Evolutionary conservation across 495 filamentous ascomycete species (phyloP), one percentile per base, ranked within the genome.

Genomic region (Talaromyces ruber): DNA sequence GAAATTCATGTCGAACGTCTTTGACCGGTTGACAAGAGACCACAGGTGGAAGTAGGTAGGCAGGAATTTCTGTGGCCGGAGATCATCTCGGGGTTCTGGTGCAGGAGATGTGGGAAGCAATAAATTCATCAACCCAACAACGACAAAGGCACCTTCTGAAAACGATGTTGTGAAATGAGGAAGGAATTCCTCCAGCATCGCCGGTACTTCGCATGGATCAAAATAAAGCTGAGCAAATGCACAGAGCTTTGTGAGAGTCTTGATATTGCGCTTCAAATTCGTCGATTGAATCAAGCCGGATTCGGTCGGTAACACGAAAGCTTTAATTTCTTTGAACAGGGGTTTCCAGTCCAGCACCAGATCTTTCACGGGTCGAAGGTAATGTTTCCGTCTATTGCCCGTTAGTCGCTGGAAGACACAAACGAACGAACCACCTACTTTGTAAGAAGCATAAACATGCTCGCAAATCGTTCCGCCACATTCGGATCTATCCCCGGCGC

Each of bases 121-220:
- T 59, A 93, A 75, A 68, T 96, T 97, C 64, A 98, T 79, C 55
- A 92, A 71, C 4, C 91, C 92, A 22, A 87, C 82, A 1, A 97
- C 93, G 59, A 96, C 89, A 69, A 91, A 98, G 43, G 91, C 93
- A 62, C 88, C 86, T 71, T 94, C 86, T 16, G 92, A 83, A 71
- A 93, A 93, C 0, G 93, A 97, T 18, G 92, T 95, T 62, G 88
- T 96, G 76, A 96, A 99, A 72, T 86, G 95, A n/a, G 93, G 95
- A 24, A 98, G 79, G 34, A 98, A 82, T 71, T 99, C 95, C 56
- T 96, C 88, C n/a, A 98, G 77, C 80, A 99, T 96, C 11, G 82
- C 86, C 34, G 88, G 85, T 28, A 93, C 81, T 66, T 95, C 92
- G 67, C 81, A 82, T 2, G 94, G 92, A 67, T 99, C 91, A 68